Evolutionary conservation across 768 basidiomycete species (phyloP).

Genomic region (Filobasidium wieringae): DNA sequence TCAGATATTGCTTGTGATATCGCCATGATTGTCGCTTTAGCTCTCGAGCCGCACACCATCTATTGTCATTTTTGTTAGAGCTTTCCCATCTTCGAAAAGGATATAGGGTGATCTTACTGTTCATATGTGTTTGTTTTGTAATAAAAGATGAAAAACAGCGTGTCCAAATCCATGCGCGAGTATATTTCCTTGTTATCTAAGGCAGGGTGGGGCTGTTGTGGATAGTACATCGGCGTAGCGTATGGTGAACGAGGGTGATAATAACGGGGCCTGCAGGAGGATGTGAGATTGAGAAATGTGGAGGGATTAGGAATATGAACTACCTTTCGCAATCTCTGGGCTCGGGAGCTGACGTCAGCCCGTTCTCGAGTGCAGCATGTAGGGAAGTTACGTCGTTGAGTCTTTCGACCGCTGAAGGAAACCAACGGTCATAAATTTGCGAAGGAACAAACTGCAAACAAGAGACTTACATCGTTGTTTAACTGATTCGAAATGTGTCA

Average conservation of each 20-base stretch:
- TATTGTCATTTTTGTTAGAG: constrained; percentile 29
- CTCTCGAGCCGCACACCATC: constrained; percentile 91
- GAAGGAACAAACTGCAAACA: background rate
- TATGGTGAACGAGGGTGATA: constrained; percentile 88
- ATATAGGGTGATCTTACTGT: constrained; percentile 51
- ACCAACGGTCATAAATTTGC: background rate
- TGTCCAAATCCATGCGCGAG: constrained; percentile 86
- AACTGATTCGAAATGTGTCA: constrained; percentile 85
- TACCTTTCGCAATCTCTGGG: constrained; percentile 93
- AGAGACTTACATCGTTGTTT: constrained; percentile 76
- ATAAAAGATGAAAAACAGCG: constrained; percentile 97
- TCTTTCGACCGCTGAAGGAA: constrained; percentile 24
- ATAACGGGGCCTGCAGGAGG: constrained; percentile 67
- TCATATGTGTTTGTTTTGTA: constrained; percentile 95
- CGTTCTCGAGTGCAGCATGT: constrained; percentile 85
- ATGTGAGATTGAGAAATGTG: background rate
- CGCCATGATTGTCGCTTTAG: constrained; percentile 96
- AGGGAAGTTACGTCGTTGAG: constrained; percentile 69
- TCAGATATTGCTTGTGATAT: constrained; percentile 97
- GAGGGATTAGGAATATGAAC: constrained; percentile 10
- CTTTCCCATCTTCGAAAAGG: background rate
- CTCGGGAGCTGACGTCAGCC: constrained; percentile 75
- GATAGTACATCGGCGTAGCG: constrained; percentile 85
- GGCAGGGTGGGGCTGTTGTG: constrained; percentile 69
- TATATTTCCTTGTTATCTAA: constrained; percentile 75